Percentiles rank a stretch among this genome's conserved stretches.
Conservation (phyloP, 495 filamentous ascomycete species). For the Penicillium mononematosum region DNA sequence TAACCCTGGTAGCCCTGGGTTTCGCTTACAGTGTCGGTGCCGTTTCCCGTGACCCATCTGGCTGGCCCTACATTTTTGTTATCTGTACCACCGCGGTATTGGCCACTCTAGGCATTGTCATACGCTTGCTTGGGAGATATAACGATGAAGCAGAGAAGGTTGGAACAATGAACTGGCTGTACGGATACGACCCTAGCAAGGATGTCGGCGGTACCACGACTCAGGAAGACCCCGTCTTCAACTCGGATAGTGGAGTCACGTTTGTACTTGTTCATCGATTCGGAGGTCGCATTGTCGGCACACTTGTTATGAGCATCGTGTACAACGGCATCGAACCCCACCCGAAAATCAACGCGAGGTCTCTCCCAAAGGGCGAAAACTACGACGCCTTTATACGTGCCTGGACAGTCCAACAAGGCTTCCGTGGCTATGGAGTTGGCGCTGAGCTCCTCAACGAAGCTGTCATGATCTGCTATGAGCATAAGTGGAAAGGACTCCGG, state of each 20-base stretch:
- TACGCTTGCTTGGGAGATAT: slow-evolving; percentile 46
- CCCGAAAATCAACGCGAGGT: background rate
- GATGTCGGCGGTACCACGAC: background rate
- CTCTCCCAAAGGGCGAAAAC: slow-evolving; percentile 1
- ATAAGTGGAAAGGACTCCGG: slow-evolving; percentile 52
- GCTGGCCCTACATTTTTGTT: slow-evolving; percentile 14
- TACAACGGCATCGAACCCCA: slow-evolving; percentile 21
- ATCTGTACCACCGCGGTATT: slow-evolving; percentile 48
- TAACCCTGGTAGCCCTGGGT: slow-evolving; percentile 36
- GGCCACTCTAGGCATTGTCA: slow-evolving; percentile 39
- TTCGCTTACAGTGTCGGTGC: slow-evolving; percentile 36
- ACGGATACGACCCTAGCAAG: slow-evolving; percentile 12
- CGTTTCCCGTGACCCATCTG: slow-evolving; percentile 39
- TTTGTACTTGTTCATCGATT: slow-evolving; percentile 54
- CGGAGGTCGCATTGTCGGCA: slow-evolving; percentile 57
- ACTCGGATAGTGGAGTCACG: slow-evolving; percentile 10
- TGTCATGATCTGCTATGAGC: slow-evolving; percentile 54
- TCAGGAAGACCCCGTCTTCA: background rate
- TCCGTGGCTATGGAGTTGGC: slow-evolving; percentile 68
- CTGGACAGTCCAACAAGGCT: slow-evolving; percentile 69
- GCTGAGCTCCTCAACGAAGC: slow-evolving; percentile 65
- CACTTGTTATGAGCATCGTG: slow-evolving; percentile 47
- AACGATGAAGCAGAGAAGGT: slow-evolving; percentile 52
- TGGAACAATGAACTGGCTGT: slow-evolving; percentile 47
- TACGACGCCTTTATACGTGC: slow-evolving; percentile 56